These are phyloP conservation scores for Nakaseomyces sp. DNA, from an alignment of 1,139 yeast genomes.

Conservation along the genomic window DNA sequence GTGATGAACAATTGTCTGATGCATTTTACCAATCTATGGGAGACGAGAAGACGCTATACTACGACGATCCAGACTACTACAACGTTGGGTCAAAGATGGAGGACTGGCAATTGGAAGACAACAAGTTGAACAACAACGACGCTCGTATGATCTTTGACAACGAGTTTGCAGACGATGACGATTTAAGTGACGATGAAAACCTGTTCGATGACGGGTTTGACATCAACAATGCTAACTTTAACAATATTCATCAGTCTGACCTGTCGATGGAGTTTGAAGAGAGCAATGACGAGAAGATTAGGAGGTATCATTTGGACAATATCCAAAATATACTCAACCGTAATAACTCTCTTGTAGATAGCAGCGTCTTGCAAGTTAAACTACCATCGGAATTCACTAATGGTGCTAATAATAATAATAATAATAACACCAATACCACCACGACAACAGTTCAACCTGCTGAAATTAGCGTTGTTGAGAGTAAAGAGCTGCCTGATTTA, in stretches of 20 bases:
- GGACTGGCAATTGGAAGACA: conserved; percentile 30
- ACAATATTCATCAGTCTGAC: not conserved
- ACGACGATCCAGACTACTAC: conserved; percentile 6
- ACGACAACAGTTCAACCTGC: not conserved
- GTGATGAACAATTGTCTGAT: conserved; percentile 22
- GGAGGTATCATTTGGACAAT: conserved; percentile 12
- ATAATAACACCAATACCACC: conserved; percentile 17
- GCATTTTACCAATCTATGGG: conserved; percentile 30
- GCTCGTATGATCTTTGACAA: conserved; percentile 39
- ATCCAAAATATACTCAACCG: conserved; percentile 3
- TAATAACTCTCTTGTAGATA: not conserved
- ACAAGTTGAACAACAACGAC: conserved; percentile 26
- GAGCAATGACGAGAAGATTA: conserved; percentile 13
- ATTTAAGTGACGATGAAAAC: conserved; percentile 29
- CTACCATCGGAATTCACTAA: conserved; percentile 7
- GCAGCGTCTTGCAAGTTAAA: not conserved
- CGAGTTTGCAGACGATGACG: conserved; percentile 32
- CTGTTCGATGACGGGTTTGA: conserved; percentile 27
- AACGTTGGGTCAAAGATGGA: conserved; percentile 9
- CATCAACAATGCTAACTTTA: not conserved
- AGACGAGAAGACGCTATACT: conserved; percentile 12
- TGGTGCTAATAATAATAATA: conserved; percentile 8
- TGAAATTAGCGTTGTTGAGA: not conserved
- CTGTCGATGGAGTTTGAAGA: conserved; percentile 4
- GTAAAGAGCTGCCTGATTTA: not conserved